Evolutionary conservation across 2,329 filamentous ascomycete species (phyloP), one percentile per base, ranked within the genome.

Genomic region (Decorospora gaudefroyi): DNA sequence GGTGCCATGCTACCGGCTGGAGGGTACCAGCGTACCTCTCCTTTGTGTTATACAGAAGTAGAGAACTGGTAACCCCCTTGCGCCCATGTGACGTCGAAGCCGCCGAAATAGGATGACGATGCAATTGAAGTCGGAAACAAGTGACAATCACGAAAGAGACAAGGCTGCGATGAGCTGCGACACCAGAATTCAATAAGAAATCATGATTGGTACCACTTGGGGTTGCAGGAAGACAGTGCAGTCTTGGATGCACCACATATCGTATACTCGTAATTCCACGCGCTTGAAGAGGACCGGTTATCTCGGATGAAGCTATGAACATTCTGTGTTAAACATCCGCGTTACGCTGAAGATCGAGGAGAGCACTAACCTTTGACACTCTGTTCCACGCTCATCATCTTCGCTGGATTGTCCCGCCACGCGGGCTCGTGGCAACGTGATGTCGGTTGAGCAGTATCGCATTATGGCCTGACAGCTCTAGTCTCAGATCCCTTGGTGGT

Each of bases 401-500:
- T 42, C 30, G 23, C 30, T 35, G 21, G 18, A 13, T 35, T 36
- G 22, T 28, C 18, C 18, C 38, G 32, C 27, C 16, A n/a, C 21
- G 28, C 32, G 23, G 31, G 28, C 30, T 29, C 26, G 17, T 25
- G 36, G 26, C 16, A 21, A 26, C 28, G 12, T 32, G 18, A 13
- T 28, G 15, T 43, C 13, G 10, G 15, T 13, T 25, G 29, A 22
- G 30, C 22, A 15, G 34, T 46, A 16, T 41, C 19, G 26, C n/a
- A n/a, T n/a, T n/a, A n/a, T 37, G 12, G 13, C 31, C 31, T 19
- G 7, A 13, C 15, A 32, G 13, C 15, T 32, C 23, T 35, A 26
- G 6, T 21, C 42, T 68, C 61, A 69, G 53, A 69, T 60, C 26
- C 66, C 66, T 43, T 59, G 47, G 25, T 67, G 61, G 40, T 70